Percentiles rank a stretch among this genome's conserved stretches.
Evolutionary conservation across 768 basidiomycete genomes (phyloP).

Genomic region (Rhodosporidiobolus sp.): DNA sequence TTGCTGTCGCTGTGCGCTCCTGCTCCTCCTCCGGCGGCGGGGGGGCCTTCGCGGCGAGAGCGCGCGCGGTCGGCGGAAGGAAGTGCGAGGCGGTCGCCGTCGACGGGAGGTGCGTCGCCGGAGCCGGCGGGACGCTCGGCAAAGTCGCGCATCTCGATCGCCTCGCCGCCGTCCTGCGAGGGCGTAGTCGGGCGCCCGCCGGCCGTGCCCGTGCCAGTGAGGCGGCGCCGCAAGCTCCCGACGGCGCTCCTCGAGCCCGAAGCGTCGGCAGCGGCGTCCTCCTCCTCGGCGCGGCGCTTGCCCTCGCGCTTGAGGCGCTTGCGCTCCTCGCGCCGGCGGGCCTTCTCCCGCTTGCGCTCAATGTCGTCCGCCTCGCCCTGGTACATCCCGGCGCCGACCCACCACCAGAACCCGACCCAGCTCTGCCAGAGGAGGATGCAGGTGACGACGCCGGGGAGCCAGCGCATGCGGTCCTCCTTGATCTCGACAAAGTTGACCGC

Average conservation of each 20-base stretch:
- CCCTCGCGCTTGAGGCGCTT: slow-evolving; percentile 20
- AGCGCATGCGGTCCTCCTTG: slow-evolving; percentile 79
- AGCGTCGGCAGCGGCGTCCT: not conserved
- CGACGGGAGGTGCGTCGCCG: not conserved
- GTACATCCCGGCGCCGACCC: slow-evolving; percentile 42
- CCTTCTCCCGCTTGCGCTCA: slow-evolving; percentile 29
- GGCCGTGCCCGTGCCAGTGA: not conserved
- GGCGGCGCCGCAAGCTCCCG: slow-evolving; percentile 15
- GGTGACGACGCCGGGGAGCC: slow-evolving; percentile 87
- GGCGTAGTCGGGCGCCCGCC: not conserved
- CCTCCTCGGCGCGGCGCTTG: not conserved
- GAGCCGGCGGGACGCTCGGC: not conserved
- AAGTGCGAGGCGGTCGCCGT: not conserved
- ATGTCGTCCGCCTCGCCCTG: slow-evolving; percentile 42
- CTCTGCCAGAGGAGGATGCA: slow-evolving; percentile 94
- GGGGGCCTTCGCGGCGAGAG: slow-evolving; percentile 2
- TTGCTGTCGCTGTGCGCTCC: slow-evolving; percentile 10
- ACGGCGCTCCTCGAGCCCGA: not conserved
- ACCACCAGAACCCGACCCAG: slow-evolving; percentile 47
- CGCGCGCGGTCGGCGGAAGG: not conserved
- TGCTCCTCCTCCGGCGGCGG: not conserved
- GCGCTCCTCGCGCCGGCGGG: slow-evolving; percentile 21
- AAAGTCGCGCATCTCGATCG: slow-evolving; percentile 32
- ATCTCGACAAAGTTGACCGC: slow-evolving; percentile 86
- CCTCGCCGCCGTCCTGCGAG: slow-evolving; percentile 1